Evolutionary conservation across 345 rosid species (phyloP).

Genomic region (Schrenkiella parvula): DNA sequence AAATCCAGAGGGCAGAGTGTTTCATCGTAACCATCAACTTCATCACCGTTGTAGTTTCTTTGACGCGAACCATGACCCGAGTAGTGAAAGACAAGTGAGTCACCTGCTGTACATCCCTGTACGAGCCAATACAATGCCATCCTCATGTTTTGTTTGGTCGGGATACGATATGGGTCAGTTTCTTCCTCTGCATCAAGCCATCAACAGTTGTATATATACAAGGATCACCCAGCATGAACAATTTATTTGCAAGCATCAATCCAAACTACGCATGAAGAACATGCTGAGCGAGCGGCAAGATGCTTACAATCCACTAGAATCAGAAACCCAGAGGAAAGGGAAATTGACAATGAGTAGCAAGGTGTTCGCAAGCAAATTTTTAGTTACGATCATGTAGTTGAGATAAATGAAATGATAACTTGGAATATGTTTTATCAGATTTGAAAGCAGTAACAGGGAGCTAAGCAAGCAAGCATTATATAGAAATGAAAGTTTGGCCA

Average conservation of each 20-base stretch:
- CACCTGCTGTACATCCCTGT: conserved; percentile 86
- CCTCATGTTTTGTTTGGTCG: conserved; percentile 71
- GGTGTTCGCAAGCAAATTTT: not conserved
- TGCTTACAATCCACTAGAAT: not conserved
- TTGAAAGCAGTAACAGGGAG: not conserved
- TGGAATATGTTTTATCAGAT: not conserved
- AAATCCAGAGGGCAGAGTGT: conserved; percentile 85
- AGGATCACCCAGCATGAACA: not conserved
- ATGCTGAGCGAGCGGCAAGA: not conserved
- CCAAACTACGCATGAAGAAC: not conserved
- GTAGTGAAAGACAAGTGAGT: conserved; percentile 81
- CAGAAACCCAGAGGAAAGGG: not conserved
- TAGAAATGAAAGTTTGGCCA: not conserved
- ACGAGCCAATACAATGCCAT: conserved; percentile 90
- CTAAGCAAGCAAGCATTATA: not conserved
- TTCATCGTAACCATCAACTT: conserved; percentile 85
- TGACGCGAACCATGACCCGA: conserved; percentile 86
- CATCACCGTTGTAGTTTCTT: conserved; percentile 74
- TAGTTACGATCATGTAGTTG: not conserved
- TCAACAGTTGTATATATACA: not conserved
- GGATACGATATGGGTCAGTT: conserved; percentile 65
- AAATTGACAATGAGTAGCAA: not conserved
- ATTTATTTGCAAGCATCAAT: not conserved
- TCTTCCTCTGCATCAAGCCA: conserved; percentile 82
- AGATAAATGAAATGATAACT: not conserved